phyloP scores from a whole-genome alignment of 257 asterid species.

The Scutellaria baicalensis region DNA sequence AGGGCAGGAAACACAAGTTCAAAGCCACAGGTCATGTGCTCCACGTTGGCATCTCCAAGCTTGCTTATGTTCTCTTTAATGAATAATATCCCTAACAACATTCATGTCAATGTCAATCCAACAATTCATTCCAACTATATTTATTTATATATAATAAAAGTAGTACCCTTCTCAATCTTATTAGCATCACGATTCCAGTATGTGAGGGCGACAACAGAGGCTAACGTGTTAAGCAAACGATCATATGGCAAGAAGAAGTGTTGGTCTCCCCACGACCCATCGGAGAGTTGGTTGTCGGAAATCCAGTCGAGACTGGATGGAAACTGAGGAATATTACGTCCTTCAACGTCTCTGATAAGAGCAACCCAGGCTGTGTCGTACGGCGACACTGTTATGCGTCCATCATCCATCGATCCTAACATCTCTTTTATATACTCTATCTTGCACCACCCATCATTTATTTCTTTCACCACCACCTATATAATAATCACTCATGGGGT shows the following conservation, averaged over 20 bases:
- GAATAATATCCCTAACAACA: constrained; percentile 16
- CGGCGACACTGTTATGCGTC: constrained; percentile 30
- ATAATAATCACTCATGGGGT: too few species aligned
- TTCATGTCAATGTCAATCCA: too few species aligned
- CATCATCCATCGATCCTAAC: constrained; percentile 14
- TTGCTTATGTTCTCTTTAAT: constrained; percentile 23
- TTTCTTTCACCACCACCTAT: too few species aligned
- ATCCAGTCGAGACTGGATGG: constrained; percentile 34
- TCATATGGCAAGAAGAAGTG: constrained; percentile 10
- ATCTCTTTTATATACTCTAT: background rate
- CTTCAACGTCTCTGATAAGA: constrained; percentile 8
- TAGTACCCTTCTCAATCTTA: background rate
- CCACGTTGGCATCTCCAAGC: constrained; percentile 16
- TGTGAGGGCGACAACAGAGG: constrained; percentile 34
- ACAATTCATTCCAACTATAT: too few species aligned
- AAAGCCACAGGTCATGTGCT: constrained; percentile 38
- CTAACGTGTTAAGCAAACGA: constrained; percentile 35
- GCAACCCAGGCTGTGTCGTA: constrained; percentile 23
- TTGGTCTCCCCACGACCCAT: constrained; percentile 53
- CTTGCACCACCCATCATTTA: too few species aligned
- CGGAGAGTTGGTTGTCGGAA: constrained; percentile 24
- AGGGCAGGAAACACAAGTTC: constrained; percentile 35
- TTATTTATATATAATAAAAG: too few species aligned
- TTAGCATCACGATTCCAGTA: constrained; percentile 22
- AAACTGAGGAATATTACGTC: constrained; percentile 21